A percentile compares a stretch with the other conserved stretches of the same genome.
Evolutionary conservation across 257 asterid species (phyloP).

Genomic region (Eustoma russellianum): DNA sequence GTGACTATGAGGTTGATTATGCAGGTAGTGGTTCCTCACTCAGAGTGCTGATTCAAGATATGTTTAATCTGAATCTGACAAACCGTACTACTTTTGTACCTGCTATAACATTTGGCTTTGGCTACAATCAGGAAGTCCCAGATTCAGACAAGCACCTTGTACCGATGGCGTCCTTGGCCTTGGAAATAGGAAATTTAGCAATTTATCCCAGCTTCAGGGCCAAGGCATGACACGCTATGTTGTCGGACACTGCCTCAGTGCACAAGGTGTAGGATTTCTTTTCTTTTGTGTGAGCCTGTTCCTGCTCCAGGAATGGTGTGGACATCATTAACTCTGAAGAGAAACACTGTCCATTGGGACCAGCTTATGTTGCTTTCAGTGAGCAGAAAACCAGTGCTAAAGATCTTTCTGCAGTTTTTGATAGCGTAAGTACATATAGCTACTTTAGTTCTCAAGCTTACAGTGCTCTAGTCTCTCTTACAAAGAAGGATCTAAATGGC

Average conservation of each 20-base stretch:
- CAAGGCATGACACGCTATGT: slow-evolving; percentile 52
- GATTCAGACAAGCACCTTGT: slow-evolving; percentile 40
- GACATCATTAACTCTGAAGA: slow-evolving; percentile 21
- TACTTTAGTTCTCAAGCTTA: slow-evolving; percentile 23
- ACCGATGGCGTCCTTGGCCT: slow-evolving; percentile 95
- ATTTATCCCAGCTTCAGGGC: slow-evolving; percentile 46
- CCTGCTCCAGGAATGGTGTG: slow-evolving; percentile 34
- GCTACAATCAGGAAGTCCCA: slow-evolving; percentile 71
- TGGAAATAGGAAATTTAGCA: slow-evolving; percentile 69
- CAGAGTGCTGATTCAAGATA: slow-evolving; percentile 71
- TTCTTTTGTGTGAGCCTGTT: slow-evolving; percentile 68
- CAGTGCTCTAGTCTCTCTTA: slow-evolving; percentile 22
- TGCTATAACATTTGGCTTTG: slow-evolving; percentile 72
- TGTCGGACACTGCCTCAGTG: slow-evolving; percentile 75
- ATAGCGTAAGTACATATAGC: slow-evolving; percentile 40
- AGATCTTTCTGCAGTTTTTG: slow-evolving; percentile 21
- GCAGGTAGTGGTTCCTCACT: slow-evolving; percentile 72
- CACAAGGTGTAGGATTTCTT: slow-evolving; percentile 73
- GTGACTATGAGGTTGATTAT: slow-evolving; percentile 79
- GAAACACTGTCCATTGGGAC: slow-evolving; percentile 29
- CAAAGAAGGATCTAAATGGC: slow-evolving; percentile 26
- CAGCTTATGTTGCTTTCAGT: slow-evolving; percentile 19
- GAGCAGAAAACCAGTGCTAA: slow-evolving; percentile 23
- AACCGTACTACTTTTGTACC: slow-evolving; percentile 53
- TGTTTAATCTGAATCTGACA: slow-evolving; percentile 46